phyloP scores from a whole-genome alignment of 257 asterid species.

The Marsdenia floribunda region DNA sequence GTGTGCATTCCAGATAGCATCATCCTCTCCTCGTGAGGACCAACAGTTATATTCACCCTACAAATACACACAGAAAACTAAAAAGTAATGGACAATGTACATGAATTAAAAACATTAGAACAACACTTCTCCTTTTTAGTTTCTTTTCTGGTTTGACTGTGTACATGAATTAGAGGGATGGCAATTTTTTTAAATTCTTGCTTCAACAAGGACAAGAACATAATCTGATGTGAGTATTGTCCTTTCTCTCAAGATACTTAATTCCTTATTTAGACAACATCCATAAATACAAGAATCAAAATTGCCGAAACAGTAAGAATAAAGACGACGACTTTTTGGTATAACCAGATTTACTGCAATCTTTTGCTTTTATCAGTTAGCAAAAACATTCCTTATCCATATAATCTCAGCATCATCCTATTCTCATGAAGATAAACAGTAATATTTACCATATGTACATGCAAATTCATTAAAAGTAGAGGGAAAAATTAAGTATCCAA shows the following conservation, averaged over 20 bases:
- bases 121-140: not conserved
- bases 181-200: not conserved
- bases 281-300: not conserved
- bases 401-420: slow-evolving; percentile 47
- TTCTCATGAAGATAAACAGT: slow-evolving; percentile 59
- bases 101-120: not conserved
- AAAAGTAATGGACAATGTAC: not conserved
- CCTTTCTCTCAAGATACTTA: not conserved
- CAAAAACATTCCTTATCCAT: not conserved
- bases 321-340: not conserved
- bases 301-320: not conserved
- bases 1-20: slow-evolving; percentile 83
- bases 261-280: not conserved
- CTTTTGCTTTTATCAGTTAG: not conserved
- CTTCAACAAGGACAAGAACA: not conserved
- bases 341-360: not conserved
- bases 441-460: slow-evolving; percentile 42
- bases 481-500: not conserved
- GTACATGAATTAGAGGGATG: not conserved
- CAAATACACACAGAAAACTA: not conserved
- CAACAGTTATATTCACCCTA: slow-evolving; percentile 60
- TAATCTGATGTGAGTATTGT: not conserved
- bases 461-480: not conserved
- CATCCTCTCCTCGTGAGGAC: slow-evolving; percentile 66
- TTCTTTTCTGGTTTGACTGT: not conserved